phyloP scores from a whole-genome alignment of 441 rosid genomes.

The Euphorbia celastroides region DNA sequence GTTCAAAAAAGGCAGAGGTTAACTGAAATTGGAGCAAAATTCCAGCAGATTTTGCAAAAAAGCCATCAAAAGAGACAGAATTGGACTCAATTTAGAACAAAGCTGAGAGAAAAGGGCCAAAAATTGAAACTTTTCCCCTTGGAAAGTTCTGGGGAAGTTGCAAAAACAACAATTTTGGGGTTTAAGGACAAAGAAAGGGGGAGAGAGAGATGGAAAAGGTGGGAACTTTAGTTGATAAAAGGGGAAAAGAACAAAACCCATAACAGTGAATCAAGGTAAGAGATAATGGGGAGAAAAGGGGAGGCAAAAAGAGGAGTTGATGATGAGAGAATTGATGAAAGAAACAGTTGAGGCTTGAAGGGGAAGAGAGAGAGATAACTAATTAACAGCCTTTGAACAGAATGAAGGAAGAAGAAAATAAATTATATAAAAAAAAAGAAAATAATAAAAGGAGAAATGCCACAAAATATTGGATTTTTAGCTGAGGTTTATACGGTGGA shows the following conservation, averaged over 20 bases:
- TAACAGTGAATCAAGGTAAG: background rate
- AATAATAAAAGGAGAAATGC: slow-evolving; percentile 26
- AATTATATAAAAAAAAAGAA: no score
- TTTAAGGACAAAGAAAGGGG: background rate
- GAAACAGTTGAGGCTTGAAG: no score
- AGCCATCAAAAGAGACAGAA: slow-evolving; percentile 7
- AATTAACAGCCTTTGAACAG: slow-evolving; percentile 10
- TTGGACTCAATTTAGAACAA: slow-evolving; percentile 4
- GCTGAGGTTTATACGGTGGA: slow-evolving; percentile 22
- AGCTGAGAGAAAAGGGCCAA: background rate
- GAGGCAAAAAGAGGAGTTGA: background rate
- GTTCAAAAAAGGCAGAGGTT: background rate
- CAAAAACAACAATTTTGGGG: slow-evolving; percentile 15
- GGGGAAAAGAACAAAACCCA: background rate
- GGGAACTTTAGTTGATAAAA: background rate
- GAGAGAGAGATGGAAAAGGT: background rate
- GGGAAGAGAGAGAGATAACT: background rate
- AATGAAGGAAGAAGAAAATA: slow-evolving; percentile 19
- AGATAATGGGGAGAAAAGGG: background rate
- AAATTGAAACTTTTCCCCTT: slow-evolving; percentile 2
- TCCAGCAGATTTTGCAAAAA: background rate
- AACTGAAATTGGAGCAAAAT: no score
- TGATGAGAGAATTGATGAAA: background rate
- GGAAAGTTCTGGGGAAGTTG: slow-evolving; percentile 12
- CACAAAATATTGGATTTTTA: slow-evolving; percentile 21